Evolutionary conservation across 176 grass and related monocot species (phyloP).

Genomic region (Canna indica): DNA sequence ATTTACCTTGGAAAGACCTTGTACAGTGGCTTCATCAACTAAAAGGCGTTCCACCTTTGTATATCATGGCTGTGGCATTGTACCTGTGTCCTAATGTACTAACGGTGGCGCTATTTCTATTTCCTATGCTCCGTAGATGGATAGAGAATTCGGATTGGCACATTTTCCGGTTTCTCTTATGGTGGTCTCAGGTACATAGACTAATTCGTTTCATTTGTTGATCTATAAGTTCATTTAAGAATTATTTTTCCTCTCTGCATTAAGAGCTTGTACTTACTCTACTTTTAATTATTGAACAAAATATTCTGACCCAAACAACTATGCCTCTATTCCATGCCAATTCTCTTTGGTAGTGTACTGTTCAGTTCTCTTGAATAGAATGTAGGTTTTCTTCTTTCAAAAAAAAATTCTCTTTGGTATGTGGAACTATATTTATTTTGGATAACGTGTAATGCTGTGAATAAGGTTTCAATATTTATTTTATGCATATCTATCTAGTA

Average conservation of each 20-base stretch:
- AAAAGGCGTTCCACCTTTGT: constrained; percentile 73
- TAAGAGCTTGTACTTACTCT: not conserved
- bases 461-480: no score
- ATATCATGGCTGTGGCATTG: constrained; percentile 63
- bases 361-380: no score
- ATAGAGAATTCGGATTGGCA: constrained; percentile 86
- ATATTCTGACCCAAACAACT: not conserved
- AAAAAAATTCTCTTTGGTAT: no score
- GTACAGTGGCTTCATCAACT: constrained; percentile 39
- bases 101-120: constrained; percentile 54
- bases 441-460: no score
- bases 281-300: not conserved
- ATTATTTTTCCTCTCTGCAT: not conserved
- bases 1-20: constrained; percentile 38
- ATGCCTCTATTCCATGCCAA: no score
- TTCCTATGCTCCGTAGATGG: constrained; percentile 79
- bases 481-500: not conserved
- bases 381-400: no score
- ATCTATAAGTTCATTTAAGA: not conserved
- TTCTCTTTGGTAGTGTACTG: no score
- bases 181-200: constrained; percentile 89
- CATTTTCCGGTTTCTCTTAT: constrained; percentile 62
- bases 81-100: constrained; percentile 82
- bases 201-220: constrained; percentile 1
- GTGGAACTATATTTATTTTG: no score